Conservation (phyloP, 2,329 filamentous ascomycete species). For the Nemania abortiva region DNA sequence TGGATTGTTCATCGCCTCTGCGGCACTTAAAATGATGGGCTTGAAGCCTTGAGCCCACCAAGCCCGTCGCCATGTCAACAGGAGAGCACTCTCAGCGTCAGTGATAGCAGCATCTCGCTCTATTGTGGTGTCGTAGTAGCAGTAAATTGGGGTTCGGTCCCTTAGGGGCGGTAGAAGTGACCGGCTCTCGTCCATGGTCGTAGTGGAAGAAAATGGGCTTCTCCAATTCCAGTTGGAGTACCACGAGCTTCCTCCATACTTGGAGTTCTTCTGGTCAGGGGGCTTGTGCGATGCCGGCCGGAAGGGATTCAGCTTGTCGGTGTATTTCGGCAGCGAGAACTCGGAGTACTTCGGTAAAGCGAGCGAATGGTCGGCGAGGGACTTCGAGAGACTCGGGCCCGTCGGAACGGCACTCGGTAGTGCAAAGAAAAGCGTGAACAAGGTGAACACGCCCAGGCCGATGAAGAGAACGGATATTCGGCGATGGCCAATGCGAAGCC, state of each 20-base stretch:
- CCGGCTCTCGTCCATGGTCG: constrained; percentile 84
- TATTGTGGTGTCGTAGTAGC: constrained; percentile 82
- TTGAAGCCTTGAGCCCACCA: constrained; percentile 97
- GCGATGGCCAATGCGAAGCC: constrained; percentile 64
- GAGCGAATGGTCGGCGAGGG: constrained; percentile 62
- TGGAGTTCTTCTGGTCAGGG: constrained; percentile 81
- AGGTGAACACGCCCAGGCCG: constrained; percentile 64
- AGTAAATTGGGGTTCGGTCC: constrained; percentile 82
- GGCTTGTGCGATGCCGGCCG: constrained; percentile 77
- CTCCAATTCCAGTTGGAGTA: constrained; percentile 91
- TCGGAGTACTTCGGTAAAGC: constrained; percentile 61
- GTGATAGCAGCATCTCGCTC: constrained; percentile 72
- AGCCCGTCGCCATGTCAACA: constrained; percentile 89
- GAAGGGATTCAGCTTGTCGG: constrained; percentile 72
- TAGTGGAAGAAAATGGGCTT: constrained; percentile 85
- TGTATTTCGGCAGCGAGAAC: constrained; percentile 63
- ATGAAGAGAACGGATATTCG: constrained; percentile 66
- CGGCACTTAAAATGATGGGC: constrained; percentile 82
- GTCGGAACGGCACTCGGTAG: constrained; percentile 63
- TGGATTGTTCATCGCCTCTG: constrained; percentile 86
- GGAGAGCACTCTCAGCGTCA: constrained; percentile 80
- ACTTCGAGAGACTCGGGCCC: constrained; percentile 62
- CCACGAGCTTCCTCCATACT: constrained; percentile 83
- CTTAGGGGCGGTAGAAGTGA: constrained; percentile 83
- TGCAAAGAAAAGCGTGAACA: constrained; percentile 66